These are phyloP conservation scores for Solanum piurae DNA, from an alignment of 257 asterid species.

Conservation along the genomic window DNA sequence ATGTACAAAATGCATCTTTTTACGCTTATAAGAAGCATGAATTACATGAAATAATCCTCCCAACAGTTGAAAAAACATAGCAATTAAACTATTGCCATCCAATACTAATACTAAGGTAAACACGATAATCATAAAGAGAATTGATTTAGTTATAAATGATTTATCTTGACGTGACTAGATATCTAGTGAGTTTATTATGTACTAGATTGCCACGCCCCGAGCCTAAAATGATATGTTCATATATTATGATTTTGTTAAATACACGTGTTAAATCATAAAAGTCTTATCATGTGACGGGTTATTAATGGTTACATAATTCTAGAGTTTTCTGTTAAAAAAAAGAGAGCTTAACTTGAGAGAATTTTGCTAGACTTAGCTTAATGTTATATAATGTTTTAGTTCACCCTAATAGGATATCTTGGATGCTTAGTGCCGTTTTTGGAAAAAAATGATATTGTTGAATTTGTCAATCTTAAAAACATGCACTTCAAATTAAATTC, in stretches of 20 bases:
- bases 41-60: not conserved
- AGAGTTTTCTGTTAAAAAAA: not conserved
- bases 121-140: not conserved
- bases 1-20: not conserved
- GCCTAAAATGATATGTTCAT: no score
- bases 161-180: not conserved
- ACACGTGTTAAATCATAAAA: not conserved
- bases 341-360: no score
- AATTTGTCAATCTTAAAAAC: not conserved
- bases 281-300: no score
- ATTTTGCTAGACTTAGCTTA: no score
- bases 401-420: no score
- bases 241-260: not conserved
- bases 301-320: not conserved
- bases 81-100: not conserved
- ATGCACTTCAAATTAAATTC: not conserved
- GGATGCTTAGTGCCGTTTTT: no score
- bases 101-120: not conserved
- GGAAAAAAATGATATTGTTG: not conserved
- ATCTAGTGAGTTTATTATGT: not conserved
- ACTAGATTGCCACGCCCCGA: not conserved
- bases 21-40: not conserved
- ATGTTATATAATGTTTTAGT: no score
- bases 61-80: no score
- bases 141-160: not conserved